phyloP scores from a whole-genome alignment of 1,139 yeast species.

The Taiozyma sp. region DNA sequence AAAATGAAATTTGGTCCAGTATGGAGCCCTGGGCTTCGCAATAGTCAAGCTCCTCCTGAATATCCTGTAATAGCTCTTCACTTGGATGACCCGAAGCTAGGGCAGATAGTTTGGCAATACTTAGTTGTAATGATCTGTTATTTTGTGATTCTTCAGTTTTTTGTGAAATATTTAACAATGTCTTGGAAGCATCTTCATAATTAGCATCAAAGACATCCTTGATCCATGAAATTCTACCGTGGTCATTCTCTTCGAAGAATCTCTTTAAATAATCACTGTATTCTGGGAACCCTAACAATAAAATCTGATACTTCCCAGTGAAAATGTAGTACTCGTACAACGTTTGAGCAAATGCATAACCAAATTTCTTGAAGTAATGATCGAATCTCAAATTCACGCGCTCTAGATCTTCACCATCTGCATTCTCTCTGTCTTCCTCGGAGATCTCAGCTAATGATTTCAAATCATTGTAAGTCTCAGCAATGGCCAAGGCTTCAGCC shows the following conservation, averaged over 20 bases:
- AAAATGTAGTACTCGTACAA: conserved; percentile 59
- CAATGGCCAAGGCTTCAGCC: conserved; percentile 54
- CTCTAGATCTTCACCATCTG: conserved; percentile 29
- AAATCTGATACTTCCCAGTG: conserved; percentile 45
- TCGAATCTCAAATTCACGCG: conserved; percentile 36
- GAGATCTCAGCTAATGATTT: conserved; percentile 61
- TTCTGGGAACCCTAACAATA: conserved; percentile 55
- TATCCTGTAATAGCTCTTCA: conserved; percentile 29
- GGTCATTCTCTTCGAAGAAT: conserved; percentile 48
- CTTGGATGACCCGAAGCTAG: conserved; percentile 25
- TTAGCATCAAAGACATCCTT: conserved; percentile 51
- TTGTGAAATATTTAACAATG: conserved; percentile 40
- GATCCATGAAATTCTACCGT: conserved; percentile 71
- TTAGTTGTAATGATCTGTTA: conserved; percentile 54
- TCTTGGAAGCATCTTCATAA: conserved; percentile 45
- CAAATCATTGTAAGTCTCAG: conserved; percentile 66
- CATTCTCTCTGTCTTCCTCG: conserved; percentile 44
- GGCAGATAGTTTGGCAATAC: conserved; percentile 62
- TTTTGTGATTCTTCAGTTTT: conserved; percentile 38
- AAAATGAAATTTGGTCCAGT: conserved; percentile 30
- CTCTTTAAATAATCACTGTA: conserved; percentile 44
- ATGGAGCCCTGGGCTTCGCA: conserved; percentile 46
- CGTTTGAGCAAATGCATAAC: conserved; percentile 63
- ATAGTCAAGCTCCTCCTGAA: conserved; percentile 44
- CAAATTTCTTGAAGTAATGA: conserved; percentile 56